Evolutionary conservation across 139 green algal genomes (phyloP).

Genomic region (Chlorella sp.): DNA sequence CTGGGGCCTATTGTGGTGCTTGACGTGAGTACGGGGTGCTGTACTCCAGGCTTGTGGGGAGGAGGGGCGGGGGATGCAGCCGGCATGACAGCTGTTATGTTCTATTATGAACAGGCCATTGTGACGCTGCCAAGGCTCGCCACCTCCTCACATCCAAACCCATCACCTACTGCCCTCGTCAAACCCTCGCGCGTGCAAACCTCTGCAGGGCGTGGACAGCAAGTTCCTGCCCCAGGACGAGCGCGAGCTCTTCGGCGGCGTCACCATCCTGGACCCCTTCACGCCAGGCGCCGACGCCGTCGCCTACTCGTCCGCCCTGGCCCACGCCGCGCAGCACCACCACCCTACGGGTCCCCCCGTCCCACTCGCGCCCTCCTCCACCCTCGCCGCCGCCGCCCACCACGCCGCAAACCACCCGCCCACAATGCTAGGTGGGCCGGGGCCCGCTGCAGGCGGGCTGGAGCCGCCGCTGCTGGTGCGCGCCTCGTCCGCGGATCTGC

Average conservation of each 20-base stretch:
- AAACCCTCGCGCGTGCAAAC: too few relatives aligned
- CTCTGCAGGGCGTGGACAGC: not conserved
- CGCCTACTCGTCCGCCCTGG: not conserved
- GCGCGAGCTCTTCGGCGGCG: not conserved
- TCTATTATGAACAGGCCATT: too few relatives aligned
- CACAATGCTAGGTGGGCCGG: not conserved
- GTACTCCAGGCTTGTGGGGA: too few relatives aligned
- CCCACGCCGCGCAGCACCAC: too few relatives aligned
- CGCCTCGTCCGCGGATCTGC: too few relatives aligned
- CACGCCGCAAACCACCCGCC: not conserved
- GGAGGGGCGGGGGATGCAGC: too few relatives aligned
- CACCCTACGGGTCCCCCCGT: too few relatives aligned
- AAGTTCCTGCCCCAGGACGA: not conserved
- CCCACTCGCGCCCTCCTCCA: not conserved
- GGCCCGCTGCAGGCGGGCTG: not conserved
- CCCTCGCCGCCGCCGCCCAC: too few relatives aligned
- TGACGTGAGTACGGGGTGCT: not conserved
- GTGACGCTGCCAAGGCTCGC: too few relatives aligned
- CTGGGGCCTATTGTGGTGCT: constrained; percentile 2
- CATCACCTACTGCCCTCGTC: too few relatives aligned
- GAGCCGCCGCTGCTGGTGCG: not conserved
- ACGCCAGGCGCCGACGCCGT: not conserved
- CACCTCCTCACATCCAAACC: too few relatives aligned
- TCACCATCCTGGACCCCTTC: not conserved
- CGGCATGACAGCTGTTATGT: too few relatives aligned